A percentile compares a stretch with the other conserved stretches of the same genome.
phyloP scores from a whole-genome alignment of 108 stramenopile species.

The Epipyxis sp. region DNA sequence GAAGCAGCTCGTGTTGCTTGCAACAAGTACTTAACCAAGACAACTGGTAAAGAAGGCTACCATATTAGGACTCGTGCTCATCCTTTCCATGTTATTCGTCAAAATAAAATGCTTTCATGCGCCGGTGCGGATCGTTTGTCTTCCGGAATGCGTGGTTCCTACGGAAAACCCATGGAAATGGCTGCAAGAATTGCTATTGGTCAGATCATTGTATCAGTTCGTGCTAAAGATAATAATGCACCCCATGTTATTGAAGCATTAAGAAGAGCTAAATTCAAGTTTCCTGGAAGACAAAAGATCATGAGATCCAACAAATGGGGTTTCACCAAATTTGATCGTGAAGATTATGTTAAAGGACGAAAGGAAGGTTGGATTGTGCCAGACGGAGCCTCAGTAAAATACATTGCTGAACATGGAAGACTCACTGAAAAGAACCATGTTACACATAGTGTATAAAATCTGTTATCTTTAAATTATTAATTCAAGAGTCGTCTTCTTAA shows the following conservation, averaged over 20 bases:
- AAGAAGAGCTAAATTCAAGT: constrained; percentile 99
- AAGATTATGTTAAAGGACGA: constrained; percentile 87
- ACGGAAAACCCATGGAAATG: constrained; percentile 99
- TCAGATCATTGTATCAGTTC: constrained; percentile 88
- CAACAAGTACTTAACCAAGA: constrained; percentile 99
- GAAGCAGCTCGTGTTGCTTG: constrained; percentile 99
- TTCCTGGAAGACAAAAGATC: constrained; percentile 97
- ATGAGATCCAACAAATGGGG: constrained; percentile 99
- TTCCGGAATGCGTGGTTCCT: constrained; percentile 97
- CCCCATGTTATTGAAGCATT: constrained; percentile 93
- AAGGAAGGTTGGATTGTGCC: constrained; percentile 82
- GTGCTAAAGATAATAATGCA: constrained; percentile 84
- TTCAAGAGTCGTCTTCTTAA: no score
- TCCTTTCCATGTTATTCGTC: constrained; percentile 98
- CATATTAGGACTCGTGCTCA: constrained; percentile 99
- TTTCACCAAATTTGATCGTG: constrained; percentile 95
- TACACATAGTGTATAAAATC: constrained; percentile 4
- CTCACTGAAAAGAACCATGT: constrained; percentile 22
- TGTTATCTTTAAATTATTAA: no score
- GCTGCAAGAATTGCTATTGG: constrained; percentile 98
- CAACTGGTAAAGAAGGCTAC: constrained; percentile 95
- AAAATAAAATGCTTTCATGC: constrained; percentile 99
- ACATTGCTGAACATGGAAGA: constrained; percentile 55
- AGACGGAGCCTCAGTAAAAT: constrained; percentile 68
- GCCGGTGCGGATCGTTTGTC: constrained; percentile 98